phyloP scores from a whole-genome alignment of 306 rosid genomes.

The Betula pendula region DNA sequence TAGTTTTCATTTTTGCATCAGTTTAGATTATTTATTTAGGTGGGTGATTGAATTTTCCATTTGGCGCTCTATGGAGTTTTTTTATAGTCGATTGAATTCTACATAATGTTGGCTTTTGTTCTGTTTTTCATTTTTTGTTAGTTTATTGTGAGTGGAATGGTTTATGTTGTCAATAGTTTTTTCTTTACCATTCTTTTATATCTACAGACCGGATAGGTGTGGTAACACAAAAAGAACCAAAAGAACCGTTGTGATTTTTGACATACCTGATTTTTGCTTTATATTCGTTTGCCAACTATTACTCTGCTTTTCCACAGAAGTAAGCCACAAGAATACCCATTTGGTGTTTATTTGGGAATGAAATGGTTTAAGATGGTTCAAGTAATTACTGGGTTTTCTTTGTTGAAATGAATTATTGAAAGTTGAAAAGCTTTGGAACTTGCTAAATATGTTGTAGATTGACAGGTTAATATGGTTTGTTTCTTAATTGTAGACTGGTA shows the following conservation, averaged over 20 bases:
- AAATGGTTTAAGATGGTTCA: constrained; percentile 15
- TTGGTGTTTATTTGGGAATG: background rate
- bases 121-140: background rate
- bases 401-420: background rate
- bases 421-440: constrained; percentile 5
- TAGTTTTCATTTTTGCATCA: background rate
- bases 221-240: background rate
- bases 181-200: too few relatives aligned
- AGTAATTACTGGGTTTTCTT: constrained; percentile 13
- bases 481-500: constrained; percentile 60
- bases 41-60: background rate
- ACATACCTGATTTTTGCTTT: background rate
- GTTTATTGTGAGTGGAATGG: background rate
- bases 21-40: background rate
- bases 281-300: background rate
- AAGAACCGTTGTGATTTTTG: background rate
- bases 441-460: constrained; percentile 5
- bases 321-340: background rate
- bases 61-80: background rate
- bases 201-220: too few relatives aligned
- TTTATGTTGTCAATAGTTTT: background rate
- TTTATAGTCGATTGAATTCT: background rate
- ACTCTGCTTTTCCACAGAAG: background rate
- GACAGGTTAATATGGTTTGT: background rate
- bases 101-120: background rate